phyloP scores from a whole-genome alignment of 345 rosid genomes.

The Eucalyptus tenuipes region DNA sequence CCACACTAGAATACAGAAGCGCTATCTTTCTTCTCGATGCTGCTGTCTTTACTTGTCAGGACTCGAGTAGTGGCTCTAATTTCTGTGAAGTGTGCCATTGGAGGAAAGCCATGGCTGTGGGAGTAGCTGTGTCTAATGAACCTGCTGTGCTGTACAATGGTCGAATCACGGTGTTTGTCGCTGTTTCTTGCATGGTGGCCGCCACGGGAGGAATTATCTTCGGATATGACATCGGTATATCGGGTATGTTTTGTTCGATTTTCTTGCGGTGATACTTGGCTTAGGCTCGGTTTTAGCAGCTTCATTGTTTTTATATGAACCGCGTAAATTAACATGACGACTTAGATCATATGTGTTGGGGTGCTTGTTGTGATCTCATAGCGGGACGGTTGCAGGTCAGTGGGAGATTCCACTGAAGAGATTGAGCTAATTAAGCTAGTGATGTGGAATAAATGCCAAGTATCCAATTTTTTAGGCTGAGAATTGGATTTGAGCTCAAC shows the following conservation, averaged over 20 bases:
- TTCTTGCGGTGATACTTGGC: background rate
- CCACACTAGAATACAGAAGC: background rate
- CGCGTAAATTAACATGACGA: background rate
- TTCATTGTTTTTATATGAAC: background rate
- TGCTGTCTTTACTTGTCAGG: background rate
- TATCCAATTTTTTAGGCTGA: background rate
- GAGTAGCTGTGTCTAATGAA: background rate
- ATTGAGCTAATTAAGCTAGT: background rate
- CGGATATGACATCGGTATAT: constrained; percentile 3
- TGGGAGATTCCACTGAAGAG: background rate
- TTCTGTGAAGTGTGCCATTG: background rate
- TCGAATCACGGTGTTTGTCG: background rate
- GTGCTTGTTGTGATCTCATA: background rate
- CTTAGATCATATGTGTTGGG: background rate
- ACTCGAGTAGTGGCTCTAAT: background rate
- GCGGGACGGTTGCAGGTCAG: background rate
- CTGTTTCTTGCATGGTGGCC: background rate
- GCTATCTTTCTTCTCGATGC: background rate
- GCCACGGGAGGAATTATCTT: constrained; percentile 1
- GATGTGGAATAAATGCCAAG: background rate
- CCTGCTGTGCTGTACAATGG: background rate
- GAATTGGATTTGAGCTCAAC: background rate
- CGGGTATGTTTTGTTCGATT: background rate
- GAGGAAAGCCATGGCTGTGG: background rate
- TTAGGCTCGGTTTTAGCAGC: background rate